Percentiles rank a stretch among this genome's conserved stretches.
These are phyloP conservation scores for Pichia cabralensis DNA, from an alignment of 805 yeast species.

Conservation along the genomic window DNA sequence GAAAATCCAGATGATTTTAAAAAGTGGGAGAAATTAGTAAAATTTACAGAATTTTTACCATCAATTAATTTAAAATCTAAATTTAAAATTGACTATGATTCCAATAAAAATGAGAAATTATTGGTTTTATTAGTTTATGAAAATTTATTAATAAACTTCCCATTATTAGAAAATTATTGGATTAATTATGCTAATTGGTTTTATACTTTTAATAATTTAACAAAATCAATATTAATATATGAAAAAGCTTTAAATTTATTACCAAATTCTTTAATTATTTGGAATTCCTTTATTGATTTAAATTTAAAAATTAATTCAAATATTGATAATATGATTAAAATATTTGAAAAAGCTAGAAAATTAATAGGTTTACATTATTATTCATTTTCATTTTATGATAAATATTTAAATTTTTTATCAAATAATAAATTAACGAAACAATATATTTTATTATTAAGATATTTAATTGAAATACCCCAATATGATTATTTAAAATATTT, in stretches of 20 bases:
- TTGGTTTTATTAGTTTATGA: slow-evolving; percentile 27
- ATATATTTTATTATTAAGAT: slow-evolving; percentile 35
- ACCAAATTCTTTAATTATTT: slow-evolving; percentile 37
- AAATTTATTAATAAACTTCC: slow-evolving; percentile 36
- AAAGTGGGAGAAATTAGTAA: slow-evolving; percentile 30
- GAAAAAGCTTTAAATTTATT: slow-evolving; percentile 29
- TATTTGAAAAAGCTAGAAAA: slow-evolving; percentile 38
- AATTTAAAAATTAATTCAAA: slow-evolving; percentile 22
- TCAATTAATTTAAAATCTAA: slow-evolving; percentile 6
- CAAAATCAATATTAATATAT: slow-evolving; percentile 28
- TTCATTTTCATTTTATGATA: slow-evolving; percentile 39
- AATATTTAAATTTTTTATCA: slow-evolving; percentile 35
- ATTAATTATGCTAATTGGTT: slow-evolving; percentile 41
- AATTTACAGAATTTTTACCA: slow-evolving; percentile 23
- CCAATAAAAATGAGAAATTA: not conserved
- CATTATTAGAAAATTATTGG: slow-evolving; percentile 48
- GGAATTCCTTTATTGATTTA: slow-evolving; percentile 41
- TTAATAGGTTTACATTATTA: slow-evolving; percentile 45
- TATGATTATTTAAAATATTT: slow-evolving; percentile 43
- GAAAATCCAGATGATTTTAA: slow-evolving; percentile 25
- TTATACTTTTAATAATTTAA: slow-evolving; percentile 34
- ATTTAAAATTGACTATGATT: not conserved
- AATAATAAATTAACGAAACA: slow-evolving; percentile 21
- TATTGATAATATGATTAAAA: slow-evolving; percentile 23
- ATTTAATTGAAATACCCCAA: slow-evolving; percentile 44